Conservation (phyloP, 768 basidiomycete genomes). For the Lactarius hatsudake region DNA sequence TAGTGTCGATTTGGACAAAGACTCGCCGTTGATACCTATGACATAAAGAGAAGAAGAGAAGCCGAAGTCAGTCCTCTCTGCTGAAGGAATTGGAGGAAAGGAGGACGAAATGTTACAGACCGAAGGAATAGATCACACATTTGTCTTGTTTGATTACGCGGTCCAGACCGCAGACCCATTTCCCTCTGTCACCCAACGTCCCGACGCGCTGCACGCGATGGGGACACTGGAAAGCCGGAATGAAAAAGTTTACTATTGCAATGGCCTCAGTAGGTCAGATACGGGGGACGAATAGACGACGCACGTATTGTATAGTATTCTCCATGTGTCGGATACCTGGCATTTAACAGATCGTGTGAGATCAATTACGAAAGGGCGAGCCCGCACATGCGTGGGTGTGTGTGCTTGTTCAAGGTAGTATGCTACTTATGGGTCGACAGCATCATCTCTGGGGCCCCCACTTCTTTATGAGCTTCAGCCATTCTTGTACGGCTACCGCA, state of each 20-base stretch:
- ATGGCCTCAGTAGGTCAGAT: neutral
- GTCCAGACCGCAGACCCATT: too few relatives aligned
- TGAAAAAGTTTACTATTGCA: slow-evolving; percentile 46
- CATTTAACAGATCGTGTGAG: neutral
- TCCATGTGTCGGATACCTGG: slow-evolving; percentile 8
- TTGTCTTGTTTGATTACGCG: too few relatives aligned
- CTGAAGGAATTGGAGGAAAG: too few relatives aligned
- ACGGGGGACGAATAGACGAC: too few relatives aligned
- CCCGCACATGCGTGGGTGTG: too few relatives aligned
- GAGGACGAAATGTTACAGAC: too few relatives aligned
- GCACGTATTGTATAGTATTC: neutral
- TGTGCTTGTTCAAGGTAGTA: too few relatives aligned
- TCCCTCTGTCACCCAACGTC: too few relatives aligned
- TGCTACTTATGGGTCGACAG: neutral
- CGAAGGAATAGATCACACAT: too few relatives aligned
- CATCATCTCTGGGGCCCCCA: neutral
- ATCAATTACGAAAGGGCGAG: neutral
- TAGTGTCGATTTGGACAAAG: slow-evolving; percentile 30
- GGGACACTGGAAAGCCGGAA: slow-evolving; percentile 45
- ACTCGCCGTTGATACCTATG: too few relatives aligned
- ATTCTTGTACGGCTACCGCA: neutral
- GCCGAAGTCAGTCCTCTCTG: too few relatives aligned
- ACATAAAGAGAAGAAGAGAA: too few relatives aligned
- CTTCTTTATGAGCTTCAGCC: slow-evolving; percentile 10
- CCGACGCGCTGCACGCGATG: slow-evolving; percentile 41